Conservation (phyloP, 371 early-diverging fungal genomes). For the Mucor plumbeus region DNA sequence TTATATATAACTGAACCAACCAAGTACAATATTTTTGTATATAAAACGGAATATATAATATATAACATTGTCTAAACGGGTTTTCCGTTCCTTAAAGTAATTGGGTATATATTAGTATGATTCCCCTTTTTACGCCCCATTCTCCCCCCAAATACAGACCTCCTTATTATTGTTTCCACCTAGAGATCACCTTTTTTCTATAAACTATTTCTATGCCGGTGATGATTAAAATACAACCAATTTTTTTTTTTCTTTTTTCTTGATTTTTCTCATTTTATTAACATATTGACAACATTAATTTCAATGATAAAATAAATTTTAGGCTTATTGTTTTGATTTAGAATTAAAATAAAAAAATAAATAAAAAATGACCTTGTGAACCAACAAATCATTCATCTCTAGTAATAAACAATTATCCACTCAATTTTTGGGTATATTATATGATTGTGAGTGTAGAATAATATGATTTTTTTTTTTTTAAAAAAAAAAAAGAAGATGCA, state of each 20-base stretch:
- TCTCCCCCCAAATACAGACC: background rate
- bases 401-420: background rate
- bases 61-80: constrained; percentile 17
- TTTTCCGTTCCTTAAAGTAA: constrained; percentile 25
- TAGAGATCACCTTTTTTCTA: constrained; percentile 1
- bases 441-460: constrained; percentile 2
- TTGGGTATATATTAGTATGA: constrained; percentile 12
- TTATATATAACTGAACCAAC: constrained; percentile 19
- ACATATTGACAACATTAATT: background rate
- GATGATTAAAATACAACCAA: constrained; percentile 26
- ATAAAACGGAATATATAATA: background rate
- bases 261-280: background rate
- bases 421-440: background rate
- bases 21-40: constrained; percentile 11
- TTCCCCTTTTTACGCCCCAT: constrained; percentile 13
- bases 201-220: constrained; percentile 14
- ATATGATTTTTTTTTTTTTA: background rate
- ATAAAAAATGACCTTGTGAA: constrained; percentile 6
- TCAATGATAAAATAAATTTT: background rate
- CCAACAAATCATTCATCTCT: background rate
- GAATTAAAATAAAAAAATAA: background rate
- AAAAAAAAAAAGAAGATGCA: constrained; percentile 15
- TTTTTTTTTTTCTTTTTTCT: background rate
- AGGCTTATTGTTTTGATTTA: constrained; percentile 6
- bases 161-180: constrained; percentile 18